Evolutionary conservation across 768 basidiomycete genomes (phyloP), one percentile per base, ranked within the genome.

Genomic region (Mycena belliarum): DNA sequence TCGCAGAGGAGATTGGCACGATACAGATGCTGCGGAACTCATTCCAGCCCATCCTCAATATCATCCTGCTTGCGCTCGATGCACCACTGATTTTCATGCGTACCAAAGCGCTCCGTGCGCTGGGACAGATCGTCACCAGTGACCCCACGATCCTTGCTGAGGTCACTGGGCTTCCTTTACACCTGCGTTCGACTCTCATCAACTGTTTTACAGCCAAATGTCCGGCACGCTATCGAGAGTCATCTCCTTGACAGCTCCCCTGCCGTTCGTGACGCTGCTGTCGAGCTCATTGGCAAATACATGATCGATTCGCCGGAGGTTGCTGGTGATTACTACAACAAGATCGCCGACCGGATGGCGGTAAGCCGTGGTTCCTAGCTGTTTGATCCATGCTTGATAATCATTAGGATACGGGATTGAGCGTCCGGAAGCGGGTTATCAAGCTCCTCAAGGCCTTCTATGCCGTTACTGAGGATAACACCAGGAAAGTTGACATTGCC

Each of bases 271-370:
- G 97, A 99, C 69, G 94, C 95, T 6, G 95, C 96, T 6, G 92
- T 99, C 15, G 97, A 98, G 68, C 76, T 99, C 55, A 92, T 98
- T 55, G 97, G 97, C n/a, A 96, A 94, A 74, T 96, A 98, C 66
- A 88, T 98, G 78, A 84, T 95, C 33, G 89, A 93, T 59, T 87
- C 88, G 0, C 92, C 93, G 0, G 86, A 87, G 53, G 86, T 98
- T n/a, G 93, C 91, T 0, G 83, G 83, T 4, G 86, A 95, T 65
- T 98, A 98, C 73, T 96, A 95, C 66, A 79, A 82, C 45, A 87
- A 86, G 70, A 91, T 99, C 51, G 86, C 91, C 2, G 91, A 93
- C 58, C 88, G 97, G 6, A 93, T 97, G 63, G 89, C 91, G 37
- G 95, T 97, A 73, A 69, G 85, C 75, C 5, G 20, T 7, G 14